Evolutionary conservation across 345 rosid genomes (phyloP).

Genomic region (Cardiospermum halicacabum): DNA sequence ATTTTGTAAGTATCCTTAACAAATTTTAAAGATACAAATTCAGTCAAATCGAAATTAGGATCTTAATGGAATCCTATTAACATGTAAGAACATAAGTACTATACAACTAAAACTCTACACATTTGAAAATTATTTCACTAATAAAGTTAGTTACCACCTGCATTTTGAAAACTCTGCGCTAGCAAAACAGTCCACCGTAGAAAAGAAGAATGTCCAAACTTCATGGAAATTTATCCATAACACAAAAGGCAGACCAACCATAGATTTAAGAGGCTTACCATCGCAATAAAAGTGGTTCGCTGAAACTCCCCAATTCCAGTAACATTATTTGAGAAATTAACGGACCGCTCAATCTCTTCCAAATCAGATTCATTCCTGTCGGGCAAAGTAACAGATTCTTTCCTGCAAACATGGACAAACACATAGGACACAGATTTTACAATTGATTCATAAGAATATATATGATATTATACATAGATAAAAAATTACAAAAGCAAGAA

Average conservation of each 20-base stretch:
- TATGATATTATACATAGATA: no score
- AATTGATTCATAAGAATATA: no score
- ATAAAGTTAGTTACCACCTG: no score
- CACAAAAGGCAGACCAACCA: neutral
- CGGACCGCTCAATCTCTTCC: conserved; percentile 50
- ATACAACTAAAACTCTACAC: no score
- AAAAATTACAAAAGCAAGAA: conserved; percentile 1
- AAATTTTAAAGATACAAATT: no score
- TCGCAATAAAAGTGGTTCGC: conserved; percentile 43
- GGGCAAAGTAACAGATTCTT: conserved; percentile 68
- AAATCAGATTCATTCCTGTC: conserved; percentile 48
- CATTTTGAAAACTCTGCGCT: neutral
- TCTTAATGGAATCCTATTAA: no score
- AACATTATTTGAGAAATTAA: conserved; percentile 32
- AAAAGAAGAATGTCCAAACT: neutral
- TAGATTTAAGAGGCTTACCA: conserved; percentile 43
- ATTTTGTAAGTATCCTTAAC: no score
- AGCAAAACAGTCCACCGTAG: no score
- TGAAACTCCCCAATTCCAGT: conserved; percentile 51
- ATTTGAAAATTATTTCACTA: no score
- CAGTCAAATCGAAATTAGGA: no score
- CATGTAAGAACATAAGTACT: no score
- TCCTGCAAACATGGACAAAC: conserved; percentile 42
- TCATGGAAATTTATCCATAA: neutral
- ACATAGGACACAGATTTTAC: neutral